Conservation (phyloP, 2,329 filamentous ascomycete genomes). For the Pestalotiopsis fici region DNA sequence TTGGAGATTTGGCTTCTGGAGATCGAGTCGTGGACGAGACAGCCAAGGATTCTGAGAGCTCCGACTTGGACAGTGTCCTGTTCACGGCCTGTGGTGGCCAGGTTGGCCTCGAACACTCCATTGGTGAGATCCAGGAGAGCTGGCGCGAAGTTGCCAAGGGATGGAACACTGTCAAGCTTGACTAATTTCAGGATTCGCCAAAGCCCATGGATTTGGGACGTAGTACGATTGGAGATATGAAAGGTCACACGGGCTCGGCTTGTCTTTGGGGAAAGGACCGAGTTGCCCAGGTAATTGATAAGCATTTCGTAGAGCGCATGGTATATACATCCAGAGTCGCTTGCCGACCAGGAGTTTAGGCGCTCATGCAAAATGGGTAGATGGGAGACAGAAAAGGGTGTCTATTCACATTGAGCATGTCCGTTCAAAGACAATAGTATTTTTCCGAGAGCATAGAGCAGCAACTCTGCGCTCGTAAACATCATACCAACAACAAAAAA, state of each 20-base stretch:
- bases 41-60: slow-evolving; percentile 13
- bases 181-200: slow-evolving; percentile 20
- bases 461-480: background rate
- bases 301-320: too few species aligned
- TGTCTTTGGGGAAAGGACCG: background rate
- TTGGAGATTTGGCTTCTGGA: slow-evolving; percentile 19
- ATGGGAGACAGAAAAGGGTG: too few species aligned
- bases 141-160: slow-evolving; percentile 40
- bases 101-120: slow-evolving; percentile 4
- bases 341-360: background rate
- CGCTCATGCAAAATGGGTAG: too few species aligned
- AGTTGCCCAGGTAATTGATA: too few species aligned
- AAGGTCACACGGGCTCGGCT: background rate
- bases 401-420: too few species aligned
- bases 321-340: background rate
- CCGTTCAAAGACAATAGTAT: too few species aligned
- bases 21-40: slow-evolving; percentile 8
- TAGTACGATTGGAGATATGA: background rate
- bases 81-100: slow-evolving; percentile 24
- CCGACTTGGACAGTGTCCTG: slow-evolving; percentile 23
- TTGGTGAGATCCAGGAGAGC: slow-evolving; percentile 6
- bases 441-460: background rate
- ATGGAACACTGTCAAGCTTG: slow-evolving; percentile 35
- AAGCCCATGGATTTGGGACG: too few species aligned
- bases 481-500: background rate